Percentiles rank a stretch among this genome's conserved stretches.
These are phyloP conservation scores for Herpotrichia juniperi DNA, from an alignment of 2,329 filamentous ascomycete genomes.

Conservation along the genomic window DNA sequence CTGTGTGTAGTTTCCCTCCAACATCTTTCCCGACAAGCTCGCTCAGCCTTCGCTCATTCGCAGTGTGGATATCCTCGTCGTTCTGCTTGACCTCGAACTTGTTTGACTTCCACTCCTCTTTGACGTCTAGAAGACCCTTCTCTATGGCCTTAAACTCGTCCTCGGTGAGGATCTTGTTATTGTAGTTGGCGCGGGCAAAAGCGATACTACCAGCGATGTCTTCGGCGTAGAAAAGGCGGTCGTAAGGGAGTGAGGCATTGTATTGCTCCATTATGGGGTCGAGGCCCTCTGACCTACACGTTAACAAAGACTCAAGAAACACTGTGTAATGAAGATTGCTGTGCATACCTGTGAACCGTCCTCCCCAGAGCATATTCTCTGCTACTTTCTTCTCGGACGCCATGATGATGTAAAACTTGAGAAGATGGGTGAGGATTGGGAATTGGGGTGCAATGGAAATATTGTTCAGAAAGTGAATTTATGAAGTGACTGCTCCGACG, in stretches of 20 bases:
- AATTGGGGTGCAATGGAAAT: neutral
- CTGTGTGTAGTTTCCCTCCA: slow-evolving; percentile 89
- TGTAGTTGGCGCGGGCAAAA: slow-evolving; percentile 79
- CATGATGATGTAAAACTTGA: no score
- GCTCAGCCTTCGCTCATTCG: slow-evolving; percentile 62
- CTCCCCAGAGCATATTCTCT: slow-evolving; percentile 48
- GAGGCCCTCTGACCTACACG: slow-evolving; percentile 65
- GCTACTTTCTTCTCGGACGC: slow-evolving; percentile 43
- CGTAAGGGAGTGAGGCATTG: slow-evolving; percentile 81
- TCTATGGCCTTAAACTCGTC: slow-evolving; percentile 79
- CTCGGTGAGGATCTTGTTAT: slow-evolving; percentile 73
- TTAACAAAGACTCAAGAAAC: neutral
- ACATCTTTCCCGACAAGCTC: slow-evolving; percentile 87
- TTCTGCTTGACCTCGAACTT: slow-evolving; percentile 56
- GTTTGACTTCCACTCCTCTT: slow-evolving; percentile 55
- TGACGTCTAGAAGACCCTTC: slow-evolving; percentile 67
- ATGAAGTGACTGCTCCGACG: slow-evolving; percentile 31
- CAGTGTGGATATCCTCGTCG: slow-evolving; percentile 62
- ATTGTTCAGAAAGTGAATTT: slow-evolving; percentile 2
- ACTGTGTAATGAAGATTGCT: slow-evolving; percentile 12
- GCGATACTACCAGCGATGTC: slow-evolving; percentile 83
- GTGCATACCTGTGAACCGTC: slow-evolving; percentile 40
- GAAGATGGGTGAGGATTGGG: slow-evolving; percentile 1
- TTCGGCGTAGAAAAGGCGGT: slow-evolving; percentile 77
- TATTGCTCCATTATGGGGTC: slow-evolving; percentile 87